phyloP scores from a whole-genome alignment of 805 yeast species.

The Huiozyma sinensis region DNA sequence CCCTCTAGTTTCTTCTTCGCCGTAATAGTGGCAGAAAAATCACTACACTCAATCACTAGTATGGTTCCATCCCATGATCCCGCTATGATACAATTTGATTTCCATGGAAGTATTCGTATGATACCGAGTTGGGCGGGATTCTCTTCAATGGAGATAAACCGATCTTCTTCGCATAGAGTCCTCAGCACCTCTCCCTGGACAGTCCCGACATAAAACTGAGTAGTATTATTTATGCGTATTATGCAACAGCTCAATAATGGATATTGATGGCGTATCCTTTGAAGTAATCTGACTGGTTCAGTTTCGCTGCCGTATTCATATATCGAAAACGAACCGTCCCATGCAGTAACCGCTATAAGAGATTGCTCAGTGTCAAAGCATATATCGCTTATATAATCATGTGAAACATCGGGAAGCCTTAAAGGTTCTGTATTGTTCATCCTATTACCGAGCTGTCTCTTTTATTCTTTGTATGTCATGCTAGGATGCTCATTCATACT shows the following conservation, averaged over 20 bases:
- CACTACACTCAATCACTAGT: conserved; percentile 36
- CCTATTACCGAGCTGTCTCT: no score
- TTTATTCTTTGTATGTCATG: neutral
- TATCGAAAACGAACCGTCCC: conserved; percentile 47
- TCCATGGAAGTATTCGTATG: conserved; percentile 12
- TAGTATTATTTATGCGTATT: neutral
- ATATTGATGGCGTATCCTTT: conserved; percentile 5
- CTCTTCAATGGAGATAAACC: conserved; percentile 17
- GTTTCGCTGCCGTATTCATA: conserved; percentile 12
- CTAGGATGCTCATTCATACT: neutral
- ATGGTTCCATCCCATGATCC: conserved; percentile 56
- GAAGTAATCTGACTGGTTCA: conserved; percentile 2
- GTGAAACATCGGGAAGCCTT: conserved; percentile 8
- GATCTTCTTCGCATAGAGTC: conserved; percentile 40
- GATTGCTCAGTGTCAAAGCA: conserved; percentile 14
- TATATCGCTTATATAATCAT: conserved; percentile 22
- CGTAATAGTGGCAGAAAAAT: conserved; percentile 7
- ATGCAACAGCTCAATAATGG: conserved; percentile 20
- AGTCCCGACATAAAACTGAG: conserved; percentile 36
- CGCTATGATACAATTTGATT: conserved; percentile 30
- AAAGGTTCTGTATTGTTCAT: conserved; percentile 1
- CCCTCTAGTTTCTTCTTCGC: conserved; percentile 6
- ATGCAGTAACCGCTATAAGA: conserved; percentile 41
- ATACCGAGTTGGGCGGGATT: conserved; percentile 33
- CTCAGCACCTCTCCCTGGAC: conserved; percentile 45